Base-by-base conservation (phyloP, 208 protist species). In the Crithidia brevicula region DNA sequence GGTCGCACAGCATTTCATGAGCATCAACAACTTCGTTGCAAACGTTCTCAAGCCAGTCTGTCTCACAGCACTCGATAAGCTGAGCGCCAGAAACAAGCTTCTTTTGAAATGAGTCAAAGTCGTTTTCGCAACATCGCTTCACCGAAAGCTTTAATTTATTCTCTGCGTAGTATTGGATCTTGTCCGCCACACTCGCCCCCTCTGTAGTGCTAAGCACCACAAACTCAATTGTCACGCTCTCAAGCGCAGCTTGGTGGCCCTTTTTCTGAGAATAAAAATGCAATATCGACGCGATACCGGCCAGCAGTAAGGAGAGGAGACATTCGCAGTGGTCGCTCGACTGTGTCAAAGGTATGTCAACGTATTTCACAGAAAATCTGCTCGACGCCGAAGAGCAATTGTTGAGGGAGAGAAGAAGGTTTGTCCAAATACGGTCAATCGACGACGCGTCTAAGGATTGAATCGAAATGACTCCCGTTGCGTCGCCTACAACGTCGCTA, bases 281-380 rank as follows among this genome's bases (percentile, higher is more conserved):
- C 27, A 75, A 30, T 40, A 80, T 76, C 15, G 74, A 80, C 38
- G 68, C 68, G 16, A 80, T 31, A 11, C 67, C 74, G 8, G 60
- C 22, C n/a, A 86, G 63, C 22, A 85, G 71, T 11, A 89, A 28
- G 22, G 83, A 88, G 54, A 88, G 70, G 23, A 89, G 64, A 54
- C 82, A 89, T 33, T 74, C 75, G 36, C 71, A 70, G 28, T 63
- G 67, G 34, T 74, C 73, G 57, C 53, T 62, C 22, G 60, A 62
- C 11, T 72, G 64, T 1, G 58, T 13, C 49, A 85, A 65, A 4
- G 77, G 81, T 49, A 77, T 68, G 53, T 89, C 81, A 28, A 82
- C 36, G 34, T 81, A 81, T 23, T 67, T 59, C 11, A 92, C 38
- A 72, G 45, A 40, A 77, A 86, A 72, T 42, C 69, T 51, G 23